Conservation (phyloP, 495 filamentous ascomycete genomes). For the Terfezia boudieri region DNA sequence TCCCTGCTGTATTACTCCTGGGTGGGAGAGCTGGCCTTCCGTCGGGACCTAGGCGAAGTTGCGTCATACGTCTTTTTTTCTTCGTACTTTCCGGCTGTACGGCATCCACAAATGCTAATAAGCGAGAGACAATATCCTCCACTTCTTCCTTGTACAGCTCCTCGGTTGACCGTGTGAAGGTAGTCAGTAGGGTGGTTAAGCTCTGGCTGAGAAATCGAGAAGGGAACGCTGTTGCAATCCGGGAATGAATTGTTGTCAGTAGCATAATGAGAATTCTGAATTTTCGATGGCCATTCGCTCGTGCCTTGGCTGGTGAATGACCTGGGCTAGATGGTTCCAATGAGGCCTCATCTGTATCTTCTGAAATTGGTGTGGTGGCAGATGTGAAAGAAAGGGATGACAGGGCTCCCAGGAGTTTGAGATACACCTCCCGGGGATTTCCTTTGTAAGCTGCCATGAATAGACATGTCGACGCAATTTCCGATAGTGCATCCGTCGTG, state of each 20-base stretch:
- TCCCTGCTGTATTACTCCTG: slow-evolving; percentile 17
- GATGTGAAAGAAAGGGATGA: slow-evolving; percentile 28
- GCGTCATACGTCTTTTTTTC: neutral
- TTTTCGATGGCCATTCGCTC: slow-evolving; percentile 21
- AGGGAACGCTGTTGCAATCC: slow-evolving; percentile 77
- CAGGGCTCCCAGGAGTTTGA: slow-evolving; percentile 58
- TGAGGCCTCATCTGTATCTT: slow-evolving; percentile 3
- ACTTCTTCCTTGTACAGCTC: slow-evolving; percentile 10
- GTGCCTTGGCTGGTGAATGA: neutral
- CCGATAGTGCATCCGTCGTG: neutral
- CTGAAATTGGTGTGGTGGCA: slow-evolving; percentile 7
- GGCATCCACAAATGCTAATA: slow-evolving; percentile 13
- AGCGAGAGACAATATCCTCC: slow-evolving; percentile 6
- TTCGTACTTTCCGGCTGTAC: slow-evolving; percentile 5
- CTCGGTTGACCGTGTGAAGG: slow-evolving; percentile 16
- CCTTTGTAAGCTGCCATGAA: slow-evolving; percentile 44
- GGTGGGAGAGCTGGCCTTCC: slow-evolving; percentile 15
- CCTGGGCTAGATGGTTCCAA: neutral
- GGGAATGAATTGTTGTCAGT: slow-evolving; percentile 61
- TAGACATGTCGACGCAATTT: slow-evolving; percentile 11
- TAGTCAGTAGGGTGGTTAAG: slow-evolving; percentile 27
- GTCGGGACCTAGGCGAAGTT: slow-evolving; percentile 4
- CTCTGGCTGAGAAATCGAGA: slow-evolving; percentile 84
- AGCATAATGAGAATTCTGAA: slow-evolving; percentile 62
- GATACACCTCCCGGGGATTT: slow-evolving; percentile 80